phyloP scores from a whole-genome alignment of 768 basidiomycete species.

The Leccinum variicolor region DNA sequence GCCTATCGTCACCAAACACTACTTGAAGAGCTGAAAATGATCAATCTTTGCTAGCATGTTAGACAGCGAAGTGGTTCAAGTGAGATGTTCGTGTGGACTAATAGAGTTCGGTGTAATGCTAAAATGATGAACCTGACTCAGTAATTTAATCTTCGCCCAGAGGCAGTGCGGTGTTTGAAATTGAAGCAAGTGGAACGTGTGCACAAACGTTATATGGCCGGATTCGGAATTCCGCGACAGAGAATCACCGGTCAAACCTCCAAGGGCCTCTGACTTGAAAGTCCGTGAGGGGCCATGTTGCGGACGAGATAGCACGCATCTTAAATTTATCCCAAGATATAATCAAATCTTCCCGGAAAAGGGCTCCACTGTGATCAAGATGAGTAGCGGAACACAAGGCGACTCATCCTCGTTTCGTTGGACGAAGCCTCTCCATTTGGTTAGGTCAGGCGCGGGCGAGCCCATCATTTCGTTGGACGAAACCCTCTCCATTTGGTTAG shows the following conservation, averaged over 20 bases:
- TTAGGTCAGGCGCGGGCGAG: background rate
- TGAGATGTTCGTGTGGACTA: background rate
- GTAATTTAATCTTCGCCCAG: background rate
- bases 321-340: background rate
- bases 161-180: background rate
- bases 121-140: background rate
- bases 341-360: background rate
- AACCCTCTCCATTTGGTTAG: background rate
- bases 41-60: conserved; percentile 33
- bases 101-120: background rate
- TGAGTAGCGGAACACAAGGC: background rate
- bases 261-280: background rate
- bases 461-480: background rate
- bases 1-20: conserved; percentile 91
- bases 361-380: background rate
- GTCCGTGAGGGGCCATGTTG: background rate
- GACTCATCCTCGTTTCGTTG: background rate
- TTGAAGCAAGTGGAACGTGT: background rate
- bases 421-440: background rate
- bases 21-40: conserved; percentile 77
- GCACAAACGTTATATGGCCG: background rate
- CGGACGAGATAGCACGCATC: too few relatives aligned
- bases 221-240: background rate
- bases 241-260: background rate
- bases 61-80: background rate